A percentile compares a stretch with the other conserved stretches of the same genome.
These are phyloP conservation scores for Venturia pyrina DNA, from an alignment of 2,329 filamentous ascomycete species.

Conservation along the genomic window DNA sequence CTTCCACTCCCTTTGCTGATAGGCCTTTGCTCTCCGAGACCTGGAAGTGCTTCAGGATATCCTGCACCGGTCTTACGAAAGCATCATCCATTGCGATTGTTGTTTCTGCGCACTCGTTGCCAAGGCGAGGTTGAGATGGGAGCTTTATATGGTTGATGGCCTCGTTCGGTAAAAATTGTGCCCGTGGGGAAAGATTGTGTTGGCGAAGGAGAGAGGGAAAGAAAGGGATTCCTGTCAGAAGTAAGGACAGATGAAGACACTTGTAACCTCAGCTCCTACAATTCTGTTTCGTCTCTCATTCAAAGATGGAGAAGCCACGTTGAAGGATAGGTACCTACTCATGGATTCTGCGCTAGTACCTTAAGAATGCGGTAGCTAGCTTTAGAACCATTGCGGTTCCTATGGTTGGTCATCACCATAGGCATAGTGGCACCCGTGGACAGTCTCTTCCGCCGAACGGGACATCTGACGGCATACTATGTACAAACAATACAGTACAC, in stretches of 20 bases:
- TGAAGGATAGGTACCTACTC: too few relatives aligned
- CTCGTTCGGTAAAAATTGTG: background rate
- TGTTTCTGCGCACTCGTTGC: background rate
- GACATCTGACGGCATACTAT: too few relatives aligned
- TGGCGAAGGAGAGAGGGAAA: background rate
- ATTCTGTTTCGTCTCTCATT: background rate
- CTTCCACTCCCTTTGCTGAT: constrained; percentile 37
- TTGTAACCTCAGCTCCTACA: background rate
- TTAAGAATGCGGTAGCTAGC: background rate
- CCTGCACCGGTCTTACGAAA: constrained; percentile 37
- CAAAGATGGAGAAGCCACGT: background rate
- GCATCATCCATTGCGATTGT: constrained; percentile 40
- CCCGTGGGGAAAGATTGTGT: background rate
- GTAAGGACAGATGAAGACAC: background rate
- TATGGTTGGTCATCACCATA: background rate
- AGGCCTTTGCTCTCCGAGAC: constrained; percentile 42
- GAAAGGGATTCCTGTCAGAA: background rate
- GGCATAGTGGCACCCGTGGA: too few relatives aligned
- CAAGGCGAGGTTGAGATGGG: background rate
- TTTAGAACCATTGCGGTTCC: background rate
- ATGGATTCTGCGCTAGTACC: too few relatives aligned
- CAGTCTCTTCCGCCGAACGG: background rate
- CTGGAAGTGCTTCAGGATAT: constrained; percentile 43
- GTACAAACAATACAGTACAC: too few relatives aligned
- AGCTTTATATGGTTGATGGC: background rate